Evolutionary conservation across 345 rosid species (phyloP), one percentile per base, ranked within the genome.

Genomic region (Rhodamnia rubescens): DNA sequence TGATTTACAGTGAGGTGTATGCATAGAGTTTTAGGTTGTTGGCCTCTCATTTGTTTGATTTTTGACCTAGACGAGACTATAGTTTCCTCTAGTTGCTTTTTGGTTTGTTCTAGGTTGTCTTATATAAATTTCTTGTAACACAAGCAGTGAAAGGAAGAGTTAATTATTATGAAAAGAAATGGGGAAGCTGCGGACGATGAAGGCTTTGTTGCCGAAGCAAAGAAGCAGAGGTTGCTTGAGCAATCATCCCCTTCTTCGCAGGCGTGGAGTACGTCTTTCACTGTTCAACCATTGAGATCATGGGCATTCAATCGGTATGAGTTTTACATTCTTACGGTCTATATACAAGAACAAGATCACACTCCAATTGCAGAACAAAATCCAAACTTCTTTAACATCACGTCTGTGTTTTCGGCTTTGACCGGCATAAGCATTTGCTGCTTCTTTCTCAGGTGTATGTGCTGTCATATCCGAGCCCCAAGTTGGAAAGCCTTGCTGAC

Each of bases 151-250:
- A 69, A 36, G 80, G 26, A 69, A 69, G 80, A 69, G 26, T 69
- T 69, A 10, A 47, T 53, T 69, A 59, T 59, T 29, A 85, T 59
- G 58, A 90, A 92, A 85, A 91, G 90, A 83, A 90, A 85, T 20
- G 89, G 83, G 83, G 86, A 86, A 82, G 86, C 88, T 50, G 89
- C 80, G 58, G 85, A 82, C 3, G 93, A 92, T 57, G 95, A 88
- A 80, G 93, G 86, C 50, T 47, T 89, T 50, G 24, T 49, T 26
- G 58, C 83, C 0, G 89, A 84, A 3, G 40, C 42, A 27, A 97
- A 97, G 92, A 88, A 92, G 91, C 92, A 81, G 89, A 94, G 87
- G 89, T 84, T 90, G 83, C 85, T 9, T 1, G 91, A 90, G 42
- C 80, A 64, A 74, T 86, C 91, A 49, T 88, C 88, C 83, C 83